phyloP scores from a whole-genome alignment of 129 eudicot species.

The Apium graveolens region DNA sequence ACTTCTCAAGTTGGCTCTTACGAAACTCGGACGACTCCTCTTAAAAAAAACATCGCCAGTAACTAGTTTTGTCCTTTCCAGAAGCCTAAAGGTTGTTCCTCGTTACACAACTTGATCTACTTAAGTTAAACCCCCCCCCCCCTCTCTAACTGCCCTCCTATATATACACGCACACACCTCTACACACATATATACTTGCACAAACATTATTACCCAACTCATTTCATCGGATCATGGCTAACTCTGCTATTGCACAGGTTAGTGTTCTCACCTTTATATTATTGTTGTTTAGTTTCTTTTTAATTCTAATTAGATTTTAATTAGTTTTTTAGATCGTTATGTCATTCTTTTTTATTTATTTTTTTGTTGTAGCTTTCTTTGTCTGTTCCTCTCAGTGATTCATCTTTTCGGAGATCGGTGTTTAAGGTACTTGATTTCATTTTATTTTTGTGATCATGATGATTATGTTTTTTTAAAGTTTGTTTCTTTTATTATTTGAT shows the following conservation, averaged over 20 bases:
- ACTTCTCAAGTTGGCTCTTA: not conserved
- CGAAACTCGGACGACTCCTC: not conserved
- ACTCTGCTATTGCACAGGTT: constrained; percentile 37
- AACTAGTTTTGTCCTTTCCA: not conserved
- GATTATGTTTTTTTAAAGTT: not conserved
- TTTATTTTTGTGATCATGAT: not conserved
- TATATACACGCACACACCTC: not conserved
- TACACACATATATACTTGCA: not conserved
- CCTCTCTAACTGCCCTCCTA: not conserved
- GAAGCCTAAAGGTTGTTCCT: not conserved
- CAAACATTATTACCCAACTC: too few relatives aligned
- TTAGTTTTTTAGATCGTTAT: too few relatives aligned
- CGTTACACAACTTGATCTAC: not conserved
- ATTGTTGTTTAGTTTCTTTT: not conserved
- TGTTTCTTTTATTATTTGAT: not conserved
- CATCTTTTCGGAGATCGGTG: constrained; percentile 23
- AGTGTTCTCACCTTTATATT: not conserved
- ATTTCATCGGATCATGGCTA: constrained; percentile 34
- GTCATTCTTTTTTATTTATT: not conserved
- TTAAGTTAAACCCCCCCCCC: not conserved
- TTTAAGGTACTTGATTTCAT: constrained; percentile 20
- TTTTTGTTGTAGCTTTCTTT: constrained; percentile 27
- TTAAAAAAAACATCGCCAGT: not conserved
- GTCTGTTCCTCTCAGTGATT: constrained; percentile 22
- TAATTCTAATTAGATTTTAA: not conserved